These are phyloP conservation scores for Thielaviopsis punctulata DNA, from an alignment of 2,329 filamentous ascomycete species.

Conservation along the genomic window DNA sequence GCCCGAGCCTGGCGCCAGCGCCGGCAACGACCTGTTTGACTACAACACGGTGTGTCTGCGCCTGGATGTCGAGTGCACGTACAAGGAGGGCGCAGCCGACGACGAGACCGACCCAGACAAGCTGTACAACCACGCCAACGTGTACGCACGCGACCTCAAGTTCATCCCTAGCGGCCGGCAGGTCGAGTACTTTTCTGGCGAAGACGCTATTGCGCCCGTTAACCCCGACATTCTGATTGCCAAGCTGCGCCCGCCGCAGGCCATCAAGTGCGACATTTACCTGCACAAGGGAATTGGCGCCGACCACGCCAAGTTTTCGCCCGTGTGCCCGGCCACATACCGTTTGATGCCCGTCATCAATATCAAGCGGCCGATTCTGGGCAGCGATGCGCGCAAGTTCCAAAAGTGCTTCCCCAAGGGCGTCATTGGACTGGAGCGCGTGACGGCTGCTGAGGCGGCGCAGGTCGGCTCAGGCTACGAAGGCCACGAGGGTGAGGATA, in stretches of 20 bases:
- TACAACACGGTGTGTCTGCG: constrained; percentile 74
- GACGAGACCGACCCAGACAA: constrained; percentile 67
- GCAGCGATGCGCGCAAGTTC: constrained; percentile 77
- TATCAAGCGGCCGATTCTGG: constrained; percentile 70
- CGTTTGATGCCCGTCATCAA: constrained; percentile 75
- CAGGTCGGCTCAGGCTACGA: constrained; percentile 47
- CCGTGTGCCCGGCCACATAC: constrained; percentile 88
- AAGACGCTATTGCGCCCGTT: constrained; percentile 52
- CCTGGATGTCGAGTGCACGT: constrained; percentile 64
- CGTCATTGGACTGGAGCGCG: constrained; percentile 63
- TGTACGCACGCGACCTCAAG: constrained; percentile 61
- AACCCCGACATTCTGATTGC: constrained; percentile 90
- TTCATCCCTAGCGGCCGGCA: constrained; percentile 66
- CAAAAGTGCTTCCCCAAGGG: constrained; percentile 74
- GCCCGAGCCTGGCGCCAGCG: constrained; percentile 43
- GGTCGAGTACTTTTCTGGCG: constrained; percentile 47
- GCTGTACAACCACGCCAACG: constrained; percentile 70
- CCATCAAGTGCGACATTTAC: constrained; percentile 74
- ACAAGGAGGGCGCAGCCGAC: constrained; percentile 53
- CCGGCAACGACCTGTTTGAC: constrained; percentile 46
- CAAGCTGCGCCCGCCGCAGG: constrained; percentile 82
- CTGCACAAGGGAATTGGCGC: constrained; percentile 87
- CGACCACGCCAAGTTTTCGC: constrained; percentile 94
- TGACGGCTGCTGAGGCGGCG: constrained; percentile 49
- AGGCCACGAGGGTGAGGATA: constrained; percentile 59